These are phyloP conservation scores for Tetrahymena elliotti DNA, from an alignment of 73 alveolate genomes.

Conservation along the genomic window DNA sequence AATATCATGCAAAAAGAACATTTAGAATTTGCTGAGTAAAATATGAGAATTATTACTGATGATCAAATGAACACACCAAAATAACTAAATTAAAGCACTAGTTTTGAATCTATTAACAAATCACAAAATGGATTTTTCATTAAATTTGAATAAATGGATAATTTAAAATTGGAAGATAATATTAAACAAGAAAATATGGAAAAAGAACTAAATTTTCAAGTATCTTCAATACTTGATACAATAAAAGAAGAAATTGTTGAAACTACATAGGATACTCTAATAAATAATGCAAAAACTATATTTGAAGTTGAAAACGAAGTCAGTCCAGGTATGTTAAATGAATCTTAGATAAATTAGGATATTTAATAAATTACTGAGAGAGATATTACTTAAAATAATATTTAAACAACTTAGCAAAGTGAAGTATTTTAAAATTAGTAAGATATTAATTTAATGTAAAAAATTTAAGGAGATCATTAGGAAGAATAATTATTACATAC, in stretches of 20 bases:
- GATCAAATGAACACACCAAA: background rate
- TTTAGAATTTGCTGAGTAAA: background rate
- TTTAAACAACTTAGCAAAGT: too few relatives aligned
- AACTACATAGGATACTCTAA: background rate
- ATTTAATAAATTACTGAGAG: too few relatives aligned
- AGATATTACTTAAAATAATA: too few relatives aligned
- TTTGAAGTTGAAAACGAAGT: background rate
- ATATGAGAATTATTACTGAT: background rate
- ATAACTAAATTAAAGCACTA: background rate
- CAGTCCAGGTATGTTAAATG: too few relatives aligned
- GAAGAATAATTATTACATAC: background rate
- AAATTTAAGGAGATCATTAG: too few relatives aligned
- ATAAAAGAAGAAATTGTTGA: background rate
- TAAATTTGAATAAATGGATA: background rate
- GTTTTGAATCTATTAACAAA: background rate
- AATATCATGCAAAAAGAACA: background rate
- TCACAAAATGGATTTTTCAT: background rate
- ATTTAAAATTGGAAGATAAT: background rate
- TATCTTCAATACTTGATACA: background rate
- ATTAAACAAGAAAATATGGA: background rate
- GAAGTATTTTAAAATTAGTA: too few relatives aligned
- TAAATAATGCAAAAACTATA: background rate
- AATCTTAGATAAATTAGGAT: background rate
- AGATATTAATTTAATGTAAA: too few relatives aligned
- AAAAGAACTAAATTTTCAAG: background rate